A percentile compares a stretch with the other conserved stretches of the same genome.
Evolutionary conservation across 805 yeast genomes (phyloP).

Genomic region (Barnettozyma pratensis): DNA sequence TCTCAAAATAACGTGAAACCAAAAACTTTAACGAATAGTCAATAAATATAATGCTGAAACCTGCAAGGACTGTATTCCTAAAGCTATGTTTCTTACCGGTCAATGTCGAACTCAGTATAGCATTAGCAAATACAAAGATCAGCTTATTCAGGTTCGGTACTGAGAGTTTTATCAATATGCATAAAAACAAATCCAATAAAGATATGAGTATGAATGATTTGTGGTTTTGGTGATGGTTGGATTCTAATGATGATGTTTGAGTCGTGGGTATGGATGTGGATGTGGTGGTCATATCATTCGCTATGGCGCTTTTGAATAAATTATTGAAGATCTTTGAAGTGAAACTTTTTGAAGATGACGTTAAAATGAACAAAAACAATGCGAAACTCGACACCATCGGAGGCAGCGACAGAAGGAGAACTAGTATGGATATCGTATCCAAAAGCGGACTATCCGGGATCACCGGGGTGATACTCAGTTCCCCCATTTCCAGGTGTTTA

Average conservation of each 20-base stretch:
- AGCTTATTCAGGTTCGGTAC: constrained; percentile 21
- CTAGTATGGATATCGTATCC: constrained; percentile 23
- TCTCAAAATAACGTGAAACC: background rate
- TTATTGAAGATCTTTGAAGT: constrained; percentile 13
- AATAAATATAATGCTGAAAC: constrained; percentile 8
- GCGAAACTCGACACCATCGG: constrained; percentile 17
- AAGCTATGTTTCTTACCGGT: constrained; percentile 15
- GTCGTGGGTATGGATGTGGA: background rate
- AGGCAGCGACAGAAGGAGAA: constrained; percentile 21
- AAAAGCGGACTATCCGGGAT: constrained; percentile 18
- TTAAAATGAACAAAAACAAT: constrained; percentile 12
- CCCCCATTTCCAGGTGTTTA: background rate
- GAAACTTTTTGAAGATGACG: constrained; percentile 16
- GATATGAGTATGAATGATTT: constrained; percentile 14
- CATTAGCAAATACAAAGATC: constrained; percentile 20
- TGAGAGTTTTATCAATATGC: constrained; percentile 14
- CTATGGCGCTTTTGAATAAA: constrained; percentile 2
- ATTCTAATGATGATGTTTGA: background rate
- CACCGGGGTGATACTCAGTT: constrained; percentile 8
- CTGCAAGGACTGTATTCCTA: constrained; percentile 8
- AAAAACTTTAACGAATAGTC: constrained; percentile 13
- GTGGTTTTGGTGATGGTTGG: constrained; percentile 1
- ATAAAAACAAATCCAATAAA: constrained; percentile 16
- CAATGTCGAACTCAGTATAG: constrained; percentile 18
- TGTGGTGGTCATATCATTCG: background rate